Evolutionary conservation across 2,329 filamentous ascomycete genomes (phyloP).

Genomic region (Nigrospora osmanthi): DNA sequence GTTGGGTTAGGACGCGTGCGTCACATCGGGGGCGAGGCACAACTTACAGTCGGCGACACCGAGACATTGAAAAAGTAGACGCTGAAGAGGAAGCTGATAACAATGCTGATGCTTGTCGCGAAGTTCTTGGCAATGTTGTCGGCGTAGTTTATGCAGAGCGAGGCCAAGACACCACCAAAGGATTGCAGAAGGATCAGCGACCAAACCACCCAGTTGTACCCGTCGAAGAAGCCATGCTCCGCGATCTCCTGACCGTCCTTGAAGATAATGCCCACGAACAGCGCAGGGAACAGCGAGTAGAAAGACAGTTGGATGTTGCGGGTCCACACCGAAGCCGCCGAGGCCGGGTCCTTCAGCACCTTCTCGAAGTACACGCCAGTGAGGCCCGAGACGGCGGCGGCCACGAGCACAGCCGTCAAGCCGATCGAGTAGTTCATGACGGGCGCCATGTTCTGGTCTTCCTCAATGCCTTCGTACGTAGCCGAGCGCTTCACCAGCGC

Average conservation of each 20-base stretch:
- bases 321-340: constrained; percentile 77
- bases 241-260: constrained; percentile 80
- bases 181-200: constrained; percentile 76
- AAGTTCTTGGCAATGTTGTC: constrained; percentile 94
- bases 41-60: constrained; percentile 63
- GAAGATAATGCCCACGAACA: constrained; percentile 79
- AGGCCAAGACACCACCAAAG: constrained; percentile 74
- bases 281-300: constrained; percentile 84
- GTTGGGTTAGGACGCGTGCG: constrained; percentile 5
- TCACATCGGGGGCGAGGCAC: background rate
- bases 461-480: constrained; percentile 82
- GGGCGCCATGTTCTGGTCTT: constrained; percentile 44
- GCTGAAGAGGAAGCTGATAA: constrained; percentile 79
- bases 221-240: constrained; percentile 83
- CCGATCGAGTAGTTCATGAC: constrained; percentile 74
- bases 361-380: constrained; percentile 88
- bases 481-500: constrained; percentile 63
- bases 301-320: constrained; percentile 92
- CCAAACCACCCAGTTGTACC: constrained; percentile 92
- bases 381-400: constrained; percentile 73
- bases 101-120: constrained; percentile 84
- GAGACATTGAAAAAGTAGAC: constrained; percentile 78
- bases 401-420: constrained; percentile 66
- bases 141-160: constrained; percentile 72
- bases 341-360: constrained; percentile 76